Evolutionary conservation across 2,329 filamentous ascomycete species (phyloP), one percentile per base, ranked within the genome.

Genomic region (Lasiodiplodia sp.): DNA sequence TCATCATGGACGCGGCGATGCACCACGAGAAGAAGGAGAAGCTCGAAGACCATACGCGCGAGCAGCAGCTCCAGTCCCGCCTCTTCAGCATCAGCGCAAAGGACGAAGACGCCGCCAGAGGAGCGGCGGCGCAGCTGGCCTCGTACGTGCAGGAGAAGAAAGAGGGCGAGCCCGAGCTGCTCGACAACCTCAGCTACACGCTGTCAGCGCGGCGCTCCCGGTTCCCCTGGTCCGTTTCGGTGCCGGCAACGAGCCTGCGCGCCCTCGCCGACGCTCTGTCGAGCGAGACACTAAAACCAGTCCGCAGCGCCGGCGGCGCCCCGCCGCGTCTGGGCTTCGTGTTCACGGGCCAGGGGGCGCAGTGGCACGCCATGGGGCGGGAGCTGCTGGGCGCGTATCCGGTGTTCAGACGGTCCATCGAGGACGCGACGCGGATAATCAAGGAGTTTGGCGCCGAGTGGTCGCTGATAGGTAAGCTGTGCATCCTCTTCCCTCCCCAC

Each of bases 301-400:
- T 28, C 25, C 25, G 25, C 25, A 58, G 11, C 51, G 14, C 10
- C 51, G 11, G 25, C 23, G 21, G 23, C 8, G 10, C 4, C 5
- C 0, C 7, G 28, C 56, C 55, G 2, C 6, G 16, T 12, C 34
- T 69, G 18, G 68, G 57, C 28, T 70, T 72, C 38, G 71, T 77
- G 1, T 78, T 77, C 71, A 77, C 74, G 1, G 76, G 76, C 2
- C 75, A 78, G 69, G 75, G 76, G 6, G 75, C 75, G 2, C 74
- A 76, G 52, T 77, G 72, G 70, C 49, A 12, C 4, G 57, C 60
- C 23, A 69, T 71, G 67, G 70, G 66, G 5, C 69, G 69, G 38
- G 66, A 69, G 40, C 66, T 71, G 38, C 66, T 55, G 57, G 51
- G 62, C 4, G 37, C 34, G 25, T 70, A 71, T 18, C 40, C 60